Evolutionary conservation across 2,329 filamentous ascomycete genomes (phyloP).

Genomic region (Coniochaeta sp.): DNA sequence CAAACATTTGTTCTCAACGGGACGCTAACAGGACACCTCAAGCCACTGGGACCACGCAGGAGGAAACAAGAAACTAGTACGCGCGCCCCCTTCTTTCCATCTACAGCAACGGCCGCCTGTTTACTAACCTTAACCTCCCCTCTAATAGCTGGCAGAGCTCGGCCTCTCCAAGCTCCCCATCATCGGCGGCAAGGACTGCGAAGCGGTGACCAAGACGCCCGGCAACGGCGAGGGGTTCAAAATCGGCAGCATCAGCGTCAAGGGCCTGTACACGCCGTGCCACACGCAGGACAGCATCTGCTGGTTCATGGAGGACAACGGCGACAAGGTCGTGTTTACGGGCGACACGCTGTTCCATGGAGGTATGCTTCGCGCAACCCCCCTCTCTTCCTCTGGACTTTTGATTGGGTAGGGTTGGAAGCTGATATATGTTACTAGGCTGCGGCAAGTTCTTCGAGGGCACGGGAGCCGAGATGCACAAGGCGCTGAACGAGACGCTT

Average conservation of each 20-base stretch:
- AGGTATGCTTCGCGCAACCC: conserved; percentile 41
- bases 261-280: conserved; percentile 89
- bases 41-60: conserved; percentile 95
- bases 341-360: conserved; percentile 95
- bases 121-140: not conserved
- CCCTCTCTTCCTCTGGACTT: not conserved
- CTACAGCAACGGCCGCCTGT: not conserved
- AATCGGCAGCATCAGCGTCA: conserved; percentile 77
- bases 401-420: not conserved
- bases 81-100: conserved; percentile 12
- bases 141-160: conserved; percentile 35
- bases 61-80: conserved; percentile 76
- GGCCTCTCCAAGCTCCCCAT: conserved; percentile 61
- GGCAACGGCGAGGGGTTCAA: conserved; percentile 69
- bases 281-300: conserved; percentile 99
- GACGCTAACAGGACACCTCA: conserved; percentile 6
- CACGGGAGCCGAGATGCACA: conserved; percentile 83
- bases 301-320: conserved; percentile 79
- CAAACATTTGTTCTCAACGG: not conserved
- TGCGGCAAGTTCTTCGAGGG: conserved; percentile 97
- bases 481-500: conserved; percentile 80
- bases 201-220: conserved; percentile 71
- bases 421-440: conserved; percentile 38
- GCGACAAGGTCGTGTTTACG: conserved; percentile 76
- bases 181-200: conserved; percentile 83